Evolutionary conservation across 345 rosid species (phyloP).

Genomic region (Leavenworthia alabamica): DNA sequence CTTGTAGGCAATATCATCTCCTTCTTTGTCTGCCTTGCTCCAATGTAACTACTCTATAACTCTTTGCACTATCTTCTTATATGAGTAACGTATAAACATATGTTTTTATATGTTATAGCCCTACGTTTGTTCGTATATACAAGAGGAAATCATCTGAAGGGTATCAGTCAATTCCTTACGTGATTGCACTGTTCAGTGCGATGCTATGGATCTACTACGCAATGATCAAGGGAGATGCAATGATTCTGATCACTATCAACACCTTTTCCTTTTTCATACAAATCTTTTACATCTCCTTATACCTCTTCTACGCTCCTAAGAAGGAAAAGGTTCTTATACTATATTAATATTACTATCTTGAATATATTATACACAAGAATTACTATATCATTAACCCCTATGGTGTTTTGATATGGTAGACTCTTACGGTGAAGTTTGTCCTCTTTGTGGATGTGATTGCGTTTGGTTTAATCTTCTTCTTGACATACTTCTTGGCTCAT

Average conservation of each 20-base stretch:
- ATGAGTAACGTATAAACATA: not conserved
- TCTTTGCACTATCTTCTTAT: not conserved
- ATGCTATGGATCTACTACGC: conserved; percentile 81
- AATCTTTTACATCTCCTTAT: conserved; percentile 40
- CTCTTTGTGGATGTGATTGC: conserved; percentile 49
- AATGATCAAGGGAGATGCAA: conserved; percentile 30
- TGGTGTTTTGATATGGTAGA: conserved; percentile 35
- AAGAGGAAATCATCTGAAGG: conserved; percentile 66
- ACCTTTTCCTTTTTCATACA: conserved; percentile 39
- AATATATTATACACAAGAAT: not conserved
- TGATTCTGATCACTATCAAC: conserved; percentile 63
- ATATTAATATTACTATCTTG: too few species aligned
- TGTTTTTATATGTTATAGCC: conserved; percentile 33
- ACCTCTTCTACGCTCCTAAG: conserved; percentile 57
- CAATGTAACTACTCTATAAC: conserved; percentile 39
- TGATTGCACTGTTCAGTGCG: conserved; percentile 59
- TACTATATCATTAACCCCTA: not conserved
- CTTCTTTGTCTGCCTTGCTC: conserved; percentile 58
- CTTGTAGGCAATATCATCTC: conserved; percentile 63
- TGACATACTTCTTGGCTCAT: conserved; percentile 40
- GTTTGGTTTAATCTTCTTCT: conserved; percentile 43
- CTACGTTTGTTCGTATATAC: conserved; percentile 52
- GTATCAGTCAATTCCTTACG: conserved; percentile 69
- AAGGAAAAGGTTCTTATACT: conserved; percentile 43
- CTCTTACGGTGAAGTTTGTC: conserved; percentile 40